Conservation (phyloP, 306 rosid genomes). For the Cucurbita ficifolia region DNA sequence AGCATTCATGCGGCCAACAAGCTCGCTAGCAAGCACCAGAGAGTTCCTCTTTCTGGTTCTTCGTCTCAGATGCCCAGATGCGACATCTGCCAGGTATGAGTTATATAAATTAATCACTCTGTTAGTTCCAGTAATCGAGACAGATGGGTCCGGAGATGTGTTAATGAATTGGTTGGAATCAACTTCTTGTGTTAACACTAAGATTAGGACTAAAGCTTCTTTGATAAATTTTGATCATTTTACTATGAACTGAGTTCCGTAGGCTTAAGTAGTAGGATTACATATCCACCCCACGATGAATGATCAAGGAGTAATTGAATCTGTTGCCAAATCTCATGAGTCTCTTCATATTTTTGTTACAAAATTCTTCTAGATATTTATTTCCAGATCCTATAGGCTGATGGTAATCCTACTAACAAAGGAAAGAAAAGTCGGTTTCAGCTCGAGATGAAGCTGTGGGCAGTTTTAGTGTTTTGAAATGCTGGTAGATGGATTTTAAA, state of each 20-base stretch:
- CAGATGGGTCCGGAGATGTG: not conserved
- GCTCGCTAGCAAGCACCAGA: constrained; percentile 85
- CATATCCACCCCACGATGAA: not conserved
- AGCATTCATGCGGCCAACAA: constrained; percentile 91
- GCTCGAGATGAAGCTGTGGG: not conserved
- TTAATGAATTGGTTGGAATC: not conserved
- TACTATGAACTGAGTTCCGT: not conserved
- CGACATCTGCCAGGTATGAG: constrained; percentile 77
- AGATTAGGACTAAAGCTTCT: not conserved
- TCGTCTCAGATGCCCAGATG: constrained; percentile 78
- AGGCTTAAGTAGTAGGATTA: not conserved
- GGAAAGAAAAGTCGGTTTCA: not conserved
- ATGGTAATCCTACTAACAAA: not conserved
- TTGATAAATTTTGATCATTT: not conserved
- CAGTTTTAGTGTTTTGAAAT: not conserved
- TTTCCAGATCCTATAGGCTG: not conserved
- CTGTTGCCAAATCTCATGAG: not conserved
- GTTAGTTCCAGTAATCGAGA: not conserved
- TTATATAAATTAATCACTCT: too few species aligned
- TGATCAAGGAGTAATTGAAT: not conserved
- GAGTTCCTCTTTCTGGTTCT: constrained; percentile 55
- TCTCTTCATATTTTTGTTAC: not conserved
- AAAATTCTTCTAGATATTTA: not conserved
- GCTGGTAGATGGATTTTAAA: not conserved
- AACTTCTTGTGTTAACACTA: not conserved